A percentile compares a stretch with the other conserved stretches of the same genome.
These are phyloP conservation scores for Talaromyces funiculosus DNA, from an alignment of 2,329 filamentous ascomycete genomes.

Conservation along the genomic window DNA sequence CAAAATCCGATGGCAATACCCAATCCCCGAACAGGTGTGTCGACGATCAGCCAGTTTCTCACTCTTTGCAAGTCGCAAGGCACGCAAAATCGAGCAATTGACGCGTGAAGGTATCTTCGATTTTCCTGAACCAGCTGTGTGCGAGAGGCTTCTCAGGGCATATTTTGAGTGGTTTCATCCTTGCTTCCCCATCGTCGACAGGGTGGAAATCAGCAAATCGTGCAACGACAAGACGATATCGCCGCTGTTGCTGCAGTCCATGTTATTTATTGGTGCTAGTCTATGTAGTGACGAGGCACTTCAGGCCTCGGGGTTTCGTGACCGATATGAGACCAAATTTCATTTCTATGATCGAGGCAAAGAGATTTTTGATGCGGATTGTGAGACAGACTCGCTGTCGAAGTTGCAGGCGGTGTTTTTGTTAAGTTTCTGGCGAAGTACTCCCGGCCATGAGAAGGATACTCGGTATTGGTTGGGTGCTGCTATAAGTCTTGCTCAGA, in stretches of 20 bases:
- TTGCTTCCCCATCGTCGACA: slow-evolving; percentile 51
- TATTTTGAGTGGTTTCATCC: slow-evolving; percentile 56
- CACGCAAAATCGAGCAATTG: slow-evolving; percentile 32
- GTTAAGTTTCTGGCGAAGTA: slow-evolving; percentile 52
- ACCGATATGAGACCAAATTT: slow-evolving; percentile 48
- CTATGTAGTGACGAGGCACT: slow-evolving; percentile 48
- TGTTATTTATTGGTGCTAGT: slow-evolving; percentile 52
- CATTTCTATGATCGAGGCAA: slow-evolving; percentile 48
- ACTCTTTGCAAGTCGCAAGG: slow-evolving; percentile 19
- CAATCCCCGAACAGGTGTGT: slow-evolving; percentile 21
- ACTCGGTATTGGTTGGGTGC: slow-evolving; percentile 48
- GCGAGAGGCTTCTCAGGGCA: slow-evolving; percentile 43
- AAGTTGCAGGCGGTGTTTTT: slow-evolving; percentile 50
- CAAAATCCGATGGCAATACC: slow-evolving; percentile 35
- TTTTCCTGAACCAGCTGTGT: slow-evolving; percentile 41
- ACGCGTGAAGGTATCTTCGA: slow-evolving; percentile 40
- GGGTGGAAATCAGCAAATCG: slow-evolving; percentile 37
- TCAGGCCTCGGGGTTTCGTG: slow-evolving; percentile 41
- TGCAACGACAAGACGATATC: slow-evolving; percentile 43
- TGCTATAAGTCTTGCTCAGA: slow-evolving; percentile 49
- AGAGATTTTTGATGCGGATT: slow-evolving; percentile 50
- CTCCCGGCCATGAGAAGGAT: slow-evolving; percentile 46
- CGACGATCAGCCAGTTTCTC: slow-evolving; percentile 13
- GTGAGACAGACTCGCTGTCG: slow-evolving; percentile 47
- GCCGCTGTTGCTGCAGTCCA: slow-evolving; percentile 47